Conservation (phyloP, 23 red algal genomes). For the Gracilaria caudata region DNA sequence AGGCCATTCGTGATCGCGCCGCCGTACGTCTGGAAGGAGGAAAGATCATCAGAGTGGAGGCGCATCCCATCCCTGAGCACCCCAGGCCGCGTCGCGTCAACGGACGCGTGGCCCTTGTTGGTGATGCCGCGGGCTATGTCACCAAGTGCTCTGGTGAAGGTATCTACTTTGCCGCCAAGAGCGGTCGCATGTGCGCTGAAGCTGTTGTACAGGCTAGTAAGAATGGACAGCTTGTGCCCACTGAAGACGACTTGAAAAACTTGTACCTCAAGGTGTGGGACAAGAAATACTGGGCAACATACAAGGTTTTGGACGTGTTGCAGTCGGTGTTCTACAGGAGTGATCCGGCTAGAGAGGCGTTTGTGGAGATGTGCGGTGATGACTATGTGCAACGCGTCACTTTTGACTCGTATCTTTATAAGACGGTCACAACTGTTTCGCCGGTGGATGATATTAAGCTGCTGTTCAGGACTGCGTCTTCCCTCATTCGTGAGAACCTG, state of each 20-base stretch:
- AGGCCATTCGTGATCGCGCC: constrained; percentile 95
- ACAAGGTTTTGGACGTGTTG: constrained; percentile 95
- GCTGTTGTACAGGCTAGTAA: constrained; percentile 75
- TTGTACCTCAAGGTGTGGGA: constrained; percentile 91
- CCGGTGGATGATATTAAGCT: constrained; percentile 98
- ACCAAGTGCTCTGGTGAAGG: constrained; percentile 99
- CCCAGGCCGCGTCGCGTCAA: constrained; percentile 91
- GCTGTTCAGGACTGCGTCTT: constrained; percentile 93
- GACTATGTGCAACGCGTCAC: constrained; percentile 99
- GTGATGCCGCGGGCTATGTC: constrained; percentile 98
- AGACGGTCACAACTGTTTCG: constrained; percentile 91
- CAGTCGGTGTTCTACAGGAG: constrained; percentile 95
- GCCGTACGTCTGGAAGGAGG: constrained; percentile 89
- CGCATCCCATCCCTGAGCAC: constrained; percentile 99
- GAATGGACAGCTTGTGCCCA: constrained; percentile 79
- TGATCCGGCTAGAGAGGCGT: constrained; percentile 93
- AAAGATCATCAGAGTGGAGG: constrained; percentile 98
- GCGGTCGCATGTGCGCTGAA: constrained; percentile 94
- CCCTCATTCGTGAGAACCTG: constrained; percentile 69
- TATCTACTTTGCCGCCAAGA: constrained; percentile 99
- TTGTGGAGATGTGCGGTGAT: constrained; percentile 98
- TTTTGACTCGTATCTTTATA: constrained; percentile 99
- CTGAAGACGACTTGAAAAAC: constrained; percentile 85
- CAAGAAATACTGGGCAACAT: constrained; percentile 97
- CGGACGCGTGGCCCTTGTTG: constrained; percentile 93